Evolutionary conservation across 805 yeast species (phyloP), one percentile per base, ranked within the genome.

Genomic region (Saccharomycopsis sp.): DNA sequence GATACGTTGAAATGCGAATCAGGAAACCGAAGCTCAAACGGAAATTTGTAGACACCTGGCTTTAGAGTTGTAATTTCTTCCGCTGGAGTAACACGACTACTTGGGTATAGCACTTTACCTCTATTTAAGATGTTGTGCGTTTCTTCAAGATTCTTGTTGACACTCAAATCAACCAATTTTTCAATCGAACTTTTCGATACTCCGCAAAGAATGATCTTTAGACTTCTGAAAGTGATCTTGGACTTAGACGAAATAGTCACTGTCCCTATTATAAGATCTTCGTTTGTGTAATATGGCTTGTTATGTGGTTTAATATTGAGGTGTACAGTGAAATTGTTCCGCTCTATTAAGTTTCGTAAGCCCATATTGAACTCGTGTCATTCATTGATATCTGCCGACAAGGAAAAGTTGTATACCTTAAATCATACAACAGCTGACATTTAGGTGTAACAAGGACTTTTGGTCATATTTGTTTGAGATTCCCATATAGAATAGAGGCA

Each of bases 1-100:
- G 57, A 37, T 7, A 54, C 59, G 16, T 50, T 51, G 59, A 54
- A 54, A 18, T 21, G 9, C 16, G 51, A 18, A 9, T 21, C 57
- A n/a, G 57, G 57, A 21, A 54, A 20, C 8, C 20, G 16, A 14
- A 54, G 20, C 14, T 54, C 57, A 54, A 54, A 54, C 18, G 57
- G 57, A 23, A 54, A 54, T 16, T 52, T 54, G 57, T 52, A 54
- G n/a, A 16, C 23, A 34, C 57, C 57, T 9, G 56, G 57, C 21
- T 52, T 52, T 16, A 29, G 40, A 16, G 34, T 20, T 12, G 24
- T 12, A 15, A 15, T 16, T 7, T n/a, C 34, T 9, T 20, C 14
- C 18, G 9, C 37, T 29, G 37, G 5, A 29, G 37, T 7, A 12
- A 7, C 37, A 29, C 12, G 12, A 12, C 37, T 16, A 21, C 23